Percentiles rank a stretch among this genome's conserved stretches.
phyloP scores from a whole-genome alignment of 805 yeast species.

The Candida sithepensis region DNA sequence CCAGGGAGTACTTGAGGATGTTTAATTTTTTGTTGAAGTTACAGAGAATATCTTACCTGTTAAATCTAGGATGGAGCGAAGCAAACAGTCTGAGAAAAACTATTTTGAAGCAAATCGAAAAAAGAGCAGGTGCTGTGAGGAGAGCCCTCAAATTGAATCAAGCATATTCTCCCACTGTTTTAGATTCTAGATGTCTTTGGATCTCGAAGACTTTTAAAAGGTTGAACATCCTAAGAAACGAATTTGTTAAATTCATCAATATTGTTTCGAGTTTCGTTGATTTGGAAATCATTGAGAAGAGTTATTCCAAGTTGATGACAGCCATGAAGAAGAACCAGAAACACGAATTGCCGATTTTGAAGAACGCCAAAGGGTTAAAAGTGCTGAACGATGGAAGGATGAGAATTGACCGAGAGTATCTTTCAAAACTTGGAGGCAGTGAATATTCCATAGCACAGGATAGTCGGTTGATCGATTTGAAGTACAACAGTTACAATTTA shows the following conservation, averaged over 20 bases:
- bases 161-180: constrained; percentile 1
- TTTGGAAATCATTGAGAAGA: constrained; percentile 44
- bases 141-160: constrained; percentile 3
- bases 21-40: constrained; percentile 86
- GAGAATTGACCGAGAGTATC: constrained; percentile 8
- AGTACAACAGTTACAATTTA: constrained; percentile 36
- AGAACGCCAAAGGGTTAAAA: constrained; percentile 17
- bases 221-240: constrained; percentile 36
- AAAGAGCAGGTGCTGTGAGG: constrained; percentile 11
- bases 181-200: constrained; percentile 19
- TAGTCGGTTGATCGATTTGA: background rate
- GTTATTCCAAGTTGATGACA: constrained; percentile 27
- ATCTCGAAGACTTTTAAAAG: constrained; percentile 26
- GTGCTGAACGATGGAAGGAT: constrained; percentile 11
- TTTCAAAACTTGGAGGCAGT: background rate
- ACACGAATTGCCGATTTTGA: constrained; percentile 10
- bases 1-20: constrained; percentile 65
- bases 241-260: constrained; percentile 39
- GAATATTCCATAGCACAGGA: background rate
- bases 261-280: constrained; percentile 39
- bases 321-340: constrained; percentile 14
- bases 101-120: constrained; percentile 17
- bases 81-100: constrained; percentile 31
- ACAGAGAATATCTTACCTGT: constrained; percentile 53
- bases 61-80: constrained; percentile 46